These are phyloP conservation scores for Colletotrichum simmondsii DNA, from an alignment of 2,329 filamentous ascomycete genomes.

Conservation along the genomic window DNA sequence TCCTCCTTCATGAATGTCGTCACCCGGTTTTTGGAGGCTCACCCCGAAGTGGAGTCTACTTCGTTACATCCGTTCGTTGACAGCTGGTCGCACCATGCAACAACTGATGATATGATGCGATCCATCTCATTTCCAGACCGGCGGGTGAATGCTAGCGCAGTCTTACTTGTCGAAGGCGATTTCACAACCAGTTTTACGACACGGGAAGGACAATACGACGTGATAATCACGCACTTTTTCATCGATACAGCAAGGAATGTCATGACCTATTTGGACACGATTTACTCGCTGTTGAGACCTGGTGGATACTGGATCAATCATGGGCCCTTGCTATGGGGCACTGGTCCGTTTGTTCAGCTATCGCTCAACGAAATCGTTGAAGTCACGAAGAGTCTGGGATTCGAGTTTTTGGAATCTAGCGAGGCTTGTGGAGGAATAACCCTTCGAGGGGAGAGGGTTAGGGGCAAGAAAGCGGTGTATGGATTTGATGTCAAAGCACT, in stretches of 20 bases:
- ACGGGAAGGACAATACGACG: slow-evolving; percentile 51
- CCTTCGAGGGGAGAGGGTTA: slow-evolving; percentile 51
- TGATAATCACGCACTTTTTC: slow-evolving; percentile 67
- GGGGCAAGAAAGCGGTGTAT: slow-evolving; percentile 61
- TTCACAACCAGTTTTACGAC: slow-evolving; percentile 57
- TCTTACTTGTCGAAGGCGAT: slow-evolving; percentile 65
- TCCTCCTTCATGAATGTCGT: slow-evolving; percentile 67
- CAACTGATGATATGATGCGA: slow-evolving; percentile 58
- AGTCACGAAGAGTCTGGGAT: slow-evolving; percentile 61
- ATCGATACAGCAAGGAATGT: slow-evolving; percentile 70
- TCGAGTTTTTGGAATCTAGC: slow-evolving; percentile 58
- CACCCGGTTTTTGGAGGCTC: slow-evolving; percentile 59
- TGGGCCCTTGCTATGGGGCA: slow-evolving; percentile 66
- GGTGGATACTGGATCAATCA: slow-evolving; percentile 68
- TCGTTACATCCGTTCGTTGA: slow-evolving; percentile 64
- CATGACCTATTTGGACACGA: slow-evolving; percentile 65
- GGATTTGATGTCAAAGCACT: slow-evolving; percentile 61
- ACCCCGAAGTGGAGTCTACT: slow-evolving; percentile 39
- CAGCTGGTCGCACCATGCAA: slow-evolving; percentile 65
- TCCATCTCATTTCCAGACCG: slow-evolving; percentile 57
- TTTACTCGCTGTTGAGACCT: slow-evolving; percentile 55
- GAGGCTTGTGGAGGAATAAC: slow-evolving; percentile 54
- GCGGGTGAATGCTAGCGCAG: slow-evolving; percentile 44
- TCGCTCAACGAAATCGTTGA: slow-evolving; percentile 63
- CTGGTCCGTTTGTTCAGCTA: slow-evolving; percentile 64